Evolutionary conservation across 495 filamentous ascomycete species (phyloP), one percentile per base, ranked within the genome.

Genomic region (Terfezia claveryi): DNA sequence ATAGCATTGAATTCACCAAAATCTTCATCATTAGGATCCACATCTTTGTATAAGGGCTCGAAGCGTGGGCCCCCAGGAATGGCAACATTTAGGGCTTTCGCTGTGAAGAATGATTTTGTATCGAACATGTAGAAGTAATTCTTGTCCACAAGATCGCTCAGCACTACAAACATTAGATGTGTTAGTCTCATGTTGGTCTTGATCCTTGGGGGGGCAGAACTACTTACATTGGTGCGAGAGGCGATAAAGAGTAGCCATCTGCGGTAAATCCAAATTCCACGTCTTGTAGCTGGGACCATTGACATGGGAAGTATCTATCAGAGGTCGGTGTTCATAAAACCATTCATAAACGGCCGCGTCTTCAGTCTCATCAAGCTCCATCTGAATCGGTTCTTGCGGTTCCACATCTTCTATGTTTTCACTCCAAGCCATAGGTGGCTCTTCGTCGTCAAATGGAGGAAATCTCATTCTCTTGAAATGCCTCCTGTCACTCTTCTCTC

Each of bases 1-100:
- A 99, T 99, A 50, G 89, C 92, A 62, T 99, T 99, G 77, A 99
- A 99, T 68, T 99, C 92, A 65, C 92, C 91, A 69, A 99, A 99
- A 65, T 99, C 92, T 68, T 99, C 92, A 62, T 96, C 88, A 62
- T 99, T 96, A 36, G 92, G 92, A 65, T 99, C 89, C 51, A 99
- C 86, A 60, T 99, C 92, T 69, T 99, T 99, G 73, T 96, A 99
- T 10, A 99, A 69, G 14, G 92, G 92, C 70, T 99, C 92, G 55
- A 99, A 99, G 44, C 91, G 80, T 59, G 92, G 92, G 38, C 92
- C 92, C 66, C 92, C 92, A 12, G 92, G 92, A 41, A 99, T 85
- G 9, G 92, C 89, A 53, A 96, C 88, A 61, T 99, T 99, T 51
- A 99, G 70, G 2, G 92, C 92, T 68, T 99, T 99, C 9, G 92